Base-by-base conservation (phyloP, 2,329 filamentous ascomycete species). In the Fusarium albidum region DNA sequence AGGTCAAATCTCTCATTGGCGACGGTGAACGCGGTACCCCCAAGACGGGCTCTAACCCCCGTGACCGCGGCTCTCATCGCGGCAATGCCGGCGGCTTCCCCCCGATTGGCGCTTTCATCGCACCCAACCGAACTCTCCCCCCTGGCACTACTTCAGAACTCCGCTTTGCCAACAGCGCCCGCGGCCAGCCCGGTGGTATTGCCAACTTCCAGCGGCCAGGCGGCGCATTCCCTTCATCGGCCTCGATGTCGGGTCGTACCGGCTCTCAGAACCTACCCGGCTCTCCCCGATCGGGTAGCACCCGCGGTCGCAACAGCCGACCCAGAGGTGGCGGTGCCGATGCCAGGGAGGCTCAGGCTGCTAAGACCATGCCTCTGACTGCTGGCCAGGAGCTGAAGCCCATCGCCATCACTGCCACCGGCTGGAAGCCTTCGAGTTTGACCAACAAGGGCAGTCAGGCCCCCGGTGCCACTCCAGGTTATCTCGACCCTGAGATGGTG, bases 351-450 rank as follows among this genome's bases (percentile, higher is more conserved):
- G 84, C 85, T 28, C 85, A 92, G 71, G 82, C 85, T 69, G 88
- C 90, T 71, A 92, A 92, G 81, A 86, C 84, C 61, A 97, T 98
- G 92, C 94, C 95, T 70, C 85, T 98, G 61, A 97, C 94, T 53
- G 86, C 87, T 54, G 88, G 90, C 64, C 81, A 85, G 78, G 90
- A 96, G 2, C 77, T 99, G 61, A 91, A 94, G 78, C 87, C 90
- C 43, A 89, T 98, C 43, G 79, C 85, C 54, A 76, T 86, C 34
- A 88, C 92, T 0, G 64, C 83, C n/a, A 83, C 78, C 50, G 94
- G 95, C 44, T 99, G 95, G 95, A 96, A 96, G 78, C 91, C 95
- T 21, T 86, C 81, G 47, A 95, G 89, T 67, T 57, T 96, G 44
- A 81, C 77, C 45, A 76, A 74, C 61, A 73, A 72, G 57, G 48